A percentile compares a stretch with the other conserved stretches of the same genome.
Conservation (phyloP, 371 early-diverging fungal genomes). For the Umbelopsis sp. region DNA sequence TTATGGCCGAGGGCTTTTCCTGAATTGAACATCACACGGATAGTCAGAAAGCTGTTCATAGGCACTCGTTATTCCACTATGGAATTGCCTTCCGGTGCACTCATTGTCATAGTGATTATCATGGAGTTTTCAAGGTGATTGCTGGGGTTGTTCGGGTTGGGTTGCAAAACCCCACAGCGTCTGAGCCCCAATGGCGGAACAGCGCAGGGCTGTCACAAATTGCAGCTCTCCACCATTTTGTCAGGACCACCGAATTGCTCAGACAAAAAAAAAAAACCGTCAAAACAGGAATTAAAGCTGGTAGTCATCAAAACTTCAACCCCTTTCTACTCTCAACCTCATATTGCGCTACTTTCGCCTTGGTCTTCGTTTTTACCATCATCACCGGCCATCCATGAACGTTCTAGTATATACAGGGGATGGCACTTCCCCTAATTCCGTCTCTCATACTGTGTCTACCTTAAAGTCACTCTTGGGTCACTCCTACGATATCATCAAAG, state of each 20-base stretch:
- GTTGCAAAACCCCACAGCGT: constrained; percentile 10
- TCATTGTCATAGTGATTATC: too few species aligned
- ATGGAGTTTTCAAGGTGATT: too few species aligned
- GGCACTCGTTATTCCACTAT: too few species aligned
- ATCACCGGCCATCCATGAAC: constrained; percentile 59
- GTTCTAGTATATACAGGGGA: constrained; percentile 84
- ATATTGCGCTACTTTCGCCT: background rate
- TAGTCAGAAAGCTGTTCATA: too few species aligned
- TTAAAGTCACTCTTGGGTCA: constrained; percentile 74
- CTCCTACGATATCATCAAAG: constrained; percentile 83
- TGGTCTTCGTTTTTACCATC: background rate
- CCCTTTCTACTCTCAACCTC: background rate
- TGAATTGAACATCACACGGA: too few species aligned
- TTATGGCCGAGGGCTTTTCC: too few species aligned
- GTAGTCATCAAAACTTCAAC: background rate
- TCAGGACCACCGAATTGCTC: background rate
- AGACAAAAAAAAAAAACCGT: background rate
- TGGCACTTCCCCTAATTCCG: constrained; percentile 72
- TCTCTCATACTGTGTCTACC: constrained; percentile 66
- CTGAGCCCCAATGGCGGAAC: constrained; percentile 13
- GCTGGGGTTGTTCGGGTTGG: too few species aligned
- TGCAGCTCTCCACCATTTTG: background rate
- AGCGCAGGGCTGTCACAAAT: background rate
- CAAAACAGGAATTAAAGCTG: background rate
- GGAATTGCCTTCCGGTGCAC: too few species aligned